Percentiles rank a stretch among this genome's conserved stretches.
Evolutionary conservation across 495 filamentous ascomycete species (phyloP).

Genomic region (Talaromyces liani): DNA sequence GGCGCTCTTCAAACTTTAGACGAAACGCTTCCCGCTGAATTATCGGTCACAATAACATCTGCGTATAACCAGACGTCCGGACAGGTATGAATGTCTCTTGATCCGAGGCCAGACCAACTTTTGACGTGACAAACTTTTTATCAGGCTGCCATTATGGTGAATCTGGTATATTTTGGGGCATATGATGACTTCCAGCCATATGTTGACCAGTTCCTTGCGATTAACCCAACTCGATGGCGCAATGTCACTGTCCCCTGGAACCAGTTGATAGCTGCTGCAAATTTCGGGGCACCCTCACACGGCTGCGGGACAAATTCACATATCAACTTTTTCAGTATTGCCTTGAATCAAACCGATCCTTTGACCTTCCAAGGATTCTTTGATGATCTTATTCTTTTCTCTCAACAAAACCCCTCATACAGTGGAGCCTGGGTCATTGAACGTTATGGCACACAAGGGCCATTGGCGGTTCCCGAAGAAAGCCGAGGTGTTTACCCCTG

Average conservation of each 20-base stretch:
- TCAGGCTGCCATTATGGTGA: slow-evolving; percentile 13
- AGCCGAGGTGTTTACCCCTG: slow-evolving; percentile 25
- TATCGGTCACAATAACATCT: slow-evolving; percentile 11
- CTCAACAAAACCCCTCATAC: slow-evolving; percentile 9
- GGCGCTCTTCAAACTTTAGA: slow-evolving; percentile 18
- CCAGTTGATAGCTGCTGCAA: slow-evolving; percentile 5
- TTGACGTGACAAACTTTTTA: not conserved
- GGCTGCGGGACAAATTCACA: slow-evolving; percentile 6
- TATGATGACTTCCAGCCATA: slow-evolving; percentile 12
- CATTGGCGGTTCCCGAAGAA: slow-evolving; percentile 15
- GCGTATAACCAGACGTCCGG: slow-evolving; percentile 2
- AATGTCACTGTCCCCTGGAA: slow-evolving; percentile 12
- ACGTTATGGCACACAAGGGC: slow-evolving; percentile 22
- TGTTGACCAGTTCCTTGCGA: slow-evolving; percentile 16
- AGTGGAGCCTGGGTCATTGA: slow-evolving; percentile 15
- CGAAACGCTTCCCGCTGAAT: slow-evolving; percentile 14
- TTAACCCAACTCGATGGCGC: slow-evolving; percentile 9
- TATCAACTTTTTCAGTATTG: slow-evolving; percentile 7
- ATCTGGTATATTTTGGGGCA: slow-evolving; percentile 16
- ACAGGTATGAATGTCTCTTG: slow-evolving; percentile 8
- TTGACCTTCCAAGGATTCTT: slow-evolving; percentile 14
- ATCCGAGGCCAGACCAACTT: not conserved
- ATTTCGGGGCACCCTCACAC: not conserved
- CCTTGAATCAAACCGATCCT: slow-evolving; percentile 10
- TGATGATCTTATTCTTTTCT: slow-evolving; percentile 16